Conservation (phyloP, 179 eudicot genomes). For the Corrigiola litoralis region DNA sequence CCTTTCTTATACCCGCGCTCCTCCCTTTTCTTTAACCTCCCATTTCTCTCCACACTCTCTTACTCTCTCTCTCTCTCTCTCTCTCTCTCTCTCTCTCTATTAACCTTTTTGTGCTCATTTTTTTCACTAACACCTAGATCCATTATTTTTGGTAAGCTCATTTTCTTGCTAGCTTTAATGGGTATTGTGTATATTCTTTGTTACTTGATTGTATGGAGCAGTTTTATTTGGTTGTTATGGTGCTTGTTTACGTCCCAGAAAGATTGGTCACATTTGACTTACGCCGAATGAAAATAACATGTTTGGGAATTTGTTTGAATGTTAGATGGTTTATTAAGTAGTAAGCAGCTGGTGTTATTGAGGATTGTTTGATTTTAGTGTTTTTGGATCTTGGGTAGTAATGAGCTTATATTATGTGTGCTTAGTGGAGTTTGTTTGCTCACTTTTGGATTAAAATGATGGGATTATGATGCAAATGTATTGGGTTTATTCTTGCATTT, state of each 20-base stretch:
- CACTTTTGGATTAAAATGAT: no score
- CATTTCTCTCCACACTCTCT: background rate
- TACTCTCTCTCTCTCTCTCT: background rate
- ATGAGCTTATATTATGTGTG: no score
- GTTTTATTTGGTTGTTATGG: background rate
- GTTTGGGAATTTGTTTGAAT: no score
- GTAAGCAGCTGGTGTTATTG: no score
- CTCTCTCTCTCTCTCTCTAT: background rate
- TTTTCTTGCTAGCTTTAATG: no score
- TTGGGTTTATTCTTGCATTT: background rate
- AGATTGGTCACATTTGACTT: no score
- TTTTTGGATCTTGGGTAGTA: no score
- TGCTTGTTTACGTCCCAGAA: background rate
- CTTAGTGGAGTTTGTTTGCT: no score
- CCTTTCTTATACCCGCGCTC: constrained; percentile 19
- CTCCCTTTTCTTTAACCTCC: background rate
- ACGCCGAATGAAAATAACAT: no score
- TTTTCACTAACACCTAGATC: background rate
- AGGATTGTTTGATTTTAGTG: no score
- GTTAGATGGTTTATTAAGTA: no score
- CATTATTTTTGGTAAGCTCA: constrained; percentile 9
- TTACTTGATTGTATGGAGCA: background rate
- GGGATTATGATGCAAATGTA: no score
- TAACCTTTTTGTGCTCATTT: background rate
- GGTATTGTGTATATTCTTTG: background rate